These are phyloP conservation scores for Skeletonema potamos DNA, from an alignment of 108 stramenopile genomes.

Conservation along the genomic window DNA sequence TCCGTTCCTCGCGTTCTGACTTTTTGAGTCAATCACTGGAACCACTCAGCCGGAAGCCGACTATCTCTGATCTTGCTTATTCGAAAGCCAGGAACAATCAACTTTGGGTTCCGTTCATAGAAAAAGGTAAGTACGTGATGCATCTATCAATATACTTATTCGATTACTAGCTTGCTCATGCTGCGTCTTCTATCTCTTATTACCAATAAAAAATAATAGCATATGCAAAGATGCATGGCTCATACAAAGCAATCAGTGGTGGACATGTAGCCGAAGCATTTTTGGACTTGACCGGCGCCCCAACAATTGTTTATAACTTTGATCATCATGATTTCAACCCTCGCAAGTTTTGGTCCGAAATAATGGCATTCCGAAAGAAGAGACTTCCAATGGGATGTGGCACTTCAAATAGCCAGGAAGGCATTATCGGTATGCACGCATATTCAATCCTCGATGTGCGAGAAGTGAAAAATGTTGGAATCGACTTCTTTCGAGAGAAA, in stretches of 20 bases:
- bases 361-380: slow-evolving; percentile 54
- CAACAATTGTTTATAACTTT: slow-evolving; percentile 63
- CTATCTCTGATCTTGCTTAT: slow-evolving; percentile 62
- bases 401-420: slow-evolving; percentile 58
- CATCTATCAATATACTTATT: background rate
- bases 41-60: slow-evolving; percentile 22
- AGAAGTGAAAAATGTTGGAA: slow-evolving; percentile 66
- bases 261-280: slow-evolving; percentile 88
- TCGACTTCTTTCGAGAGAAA: slow-evolving; percentile 64
- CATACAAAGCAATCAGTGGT: slow-evolving; percentile 73
- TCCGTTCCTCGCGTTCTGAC: slow-evolving; percentile 10
- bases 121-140: slow-evolving; percentile 60
- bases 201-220: slow-evolving; percentile 58
- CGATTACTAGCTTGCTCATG: background rate
- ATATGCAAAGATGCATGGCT: slow-evolving; percentile 91
- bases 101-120: slow-evolving; percentile 94
- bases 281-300: slow-evolving; percentile 83
- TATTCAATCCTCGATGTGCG: slow-evolving; percentile 90
- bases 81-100: slow-evolving; percentile 69
- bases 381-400: slow-evolving; percentile 81
- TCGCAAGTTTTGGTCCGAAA: slow-evolving; percentile 57
- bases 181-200: background rate
- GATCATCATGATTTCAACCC: slow-evolving; percentile 53
- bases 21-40: background rate
- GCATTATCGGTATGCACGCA: slow-evolving; percentile 91